Conservation (phyloP, 306 rosid genomes). For the Geum urbanum region DNA sequence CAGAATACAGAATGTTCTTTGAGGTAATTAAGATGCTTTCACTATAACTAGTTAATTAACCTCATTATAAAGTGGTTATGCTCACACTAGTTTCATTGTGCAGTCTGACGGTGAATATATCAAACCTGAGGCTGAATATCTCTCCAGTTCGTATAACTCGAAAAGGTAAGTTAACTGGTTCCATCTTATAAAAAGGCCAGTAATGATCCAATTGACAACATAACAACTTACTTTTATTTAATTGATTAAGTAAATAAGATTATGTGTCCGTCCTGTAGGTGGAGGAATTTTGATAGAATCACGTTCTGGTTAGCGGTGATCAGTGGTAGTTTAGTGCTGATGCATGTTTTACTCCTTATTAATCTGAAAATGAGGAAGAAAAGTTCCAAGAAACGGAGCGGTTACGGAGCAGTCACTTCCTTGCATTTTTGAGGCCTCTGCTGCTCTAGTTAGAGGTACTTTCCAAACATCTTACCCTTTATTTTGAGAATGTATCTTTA, state of each 20-base stretch:
- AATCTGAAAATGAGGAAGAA: constrained; percentile 62
- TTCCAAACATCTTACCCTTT: background rate
- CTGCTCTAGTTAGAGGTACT: constrained; percentile 61
- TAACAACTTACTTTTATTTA: background rate
- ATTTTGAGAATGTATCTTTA: background rate
- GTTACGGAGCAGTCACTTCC: constrained; percentile 78
- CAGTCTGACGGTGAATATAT: constrained; percentile 50
- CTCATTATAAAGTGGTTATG: constrained; percentile 2
- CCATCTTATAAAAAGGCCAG: background rate
- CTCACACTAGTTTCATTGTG: background rate
- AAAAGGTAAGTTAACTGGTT: constrained; percentile 45
- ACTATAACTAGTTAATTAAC: constrained; percentile 9
- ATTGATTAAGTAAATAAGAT: background rate
- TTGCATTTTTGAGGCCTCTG: constrained; percentile 62
- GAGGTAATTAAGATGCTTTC: constrained; percentile 47
- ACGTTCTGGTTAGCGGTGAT: constrained; percentile 82
- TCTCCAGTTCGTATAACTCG: constrained; percentile 42
- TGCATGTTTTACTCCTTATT: constrained; percentile 57
- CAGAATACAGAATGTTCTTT: constrained; percentile 67
- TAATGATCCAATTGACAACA: background rate
- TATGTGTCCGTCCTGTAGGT: constrained; percentile 40
- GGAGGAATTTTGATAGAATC: constrained; percentile 69
- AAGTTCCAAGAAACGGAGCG: constrained; percentile 42
- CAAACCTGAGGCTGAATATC: constrained; percentile 69
- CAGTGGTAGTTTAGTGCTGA: constrained; percentile 55